Evolutionary conservation across 73 alveolate species (phyloP), one percentile per base, ranked within the genome.

Genomic region (Paramecium biaurelia): DNA sequence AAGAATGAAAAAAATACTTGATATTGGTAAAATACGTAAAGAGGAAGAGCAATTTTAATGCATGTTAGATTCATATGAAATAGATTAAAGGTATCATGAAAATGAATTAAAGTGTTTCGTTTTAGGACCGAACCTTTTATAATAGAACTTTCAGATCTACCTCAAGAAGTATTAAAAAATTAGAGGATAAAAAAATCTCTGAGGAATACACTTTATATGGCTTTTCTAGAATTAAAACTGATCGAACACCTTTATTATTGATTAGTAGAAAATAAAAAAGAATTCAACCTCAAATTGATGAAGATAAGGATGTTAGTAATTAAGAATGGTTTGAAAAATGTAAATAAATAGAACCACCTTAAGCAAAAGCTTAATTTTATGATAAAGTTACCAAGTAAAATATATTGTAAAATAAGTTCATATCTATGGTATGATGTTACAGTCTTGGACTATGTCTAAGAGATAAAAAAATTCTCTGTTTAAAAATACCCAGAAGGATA

Each of bases 401-500:
- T 12, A 42, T 43, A 21, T 12, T 7, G n/a, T 47, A 79, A 72
- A 30, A 28, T 43, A 12, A 79, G 90, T 24, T 24, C 45, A 45
- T 79, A 79, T 15, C 23, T 41, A 43, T 79, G 90, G 90, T 24
- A 43, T 23, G 90, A 79, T 47, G 74, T 79, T 24, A 45, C 26
- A 43, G 90, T 79, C 2, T 7, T 79, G 47, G 90, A 79, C 30
- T 41, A 79, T 43, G 47, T 37, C 6, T 24, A 45, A 43, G 38
- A 47, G 28, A 79, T 37, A 32, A 35, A 72, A 26, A 79, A 79
- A 79, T 79, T 43, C 28, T 37, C 42, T 1, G 90, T 79, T 23
- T 79, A 79, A 42, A 38, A 79, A 79, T 79, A 18, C 43, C 90
- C 90, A 24, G 70, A 79, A 20, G 90, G 90, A 79, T 63, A 32